A percentile compares a stretch with the other conserved stretches of the same genome.
phyloP scores from a whole-genome alignment of 192 early-diverging fungal species.

The Coemansia reversa region DNA sequence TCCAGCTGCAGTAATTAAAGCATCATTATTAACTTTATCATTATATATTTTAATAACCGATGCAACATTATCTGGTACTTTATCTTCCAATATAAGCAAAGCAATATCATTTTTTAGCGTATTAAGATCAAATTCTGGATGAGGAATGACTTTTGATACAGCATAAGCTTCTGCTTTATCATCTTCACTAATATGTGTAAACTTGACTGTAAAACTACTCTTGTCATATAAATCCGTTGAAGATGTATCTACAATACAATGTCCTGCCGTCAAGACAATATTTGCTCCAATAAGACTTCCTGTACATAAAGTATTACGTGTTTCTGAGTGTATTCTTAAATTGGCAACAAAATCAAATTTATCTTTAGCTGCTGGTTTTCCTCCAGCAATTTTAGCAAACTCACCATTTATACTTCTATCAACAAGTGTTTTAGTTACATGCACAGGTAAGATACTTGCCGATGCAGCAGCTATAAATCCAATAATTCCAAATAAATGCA shows the following conservation, averaged over 20 bases:
- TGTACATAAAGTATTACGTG: constrained; percentile 24
- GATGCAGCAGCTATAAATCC: not conserved
- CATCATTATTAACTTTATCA: not conserved
- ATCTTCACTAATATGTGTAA: not conserved
- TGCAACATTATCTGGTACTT: constrained; percentile 18
- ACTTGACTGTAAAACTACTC: not conserved
- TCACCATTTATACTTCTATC: not conserved
- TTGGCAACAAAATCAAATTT: constrained; percentile 27
- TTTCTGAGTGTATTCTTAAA: not conserved
- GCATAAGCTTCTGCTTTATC: constrained; percentile 9
- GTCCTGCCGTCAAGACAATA: constrained; percentile 47
- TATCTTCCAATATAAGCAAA: constrained; percentile 23
- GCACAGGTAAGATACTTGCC: not conserved
- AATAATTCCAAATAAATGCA: not conserved
- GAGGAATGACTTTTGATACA: constrained; percentile 11
- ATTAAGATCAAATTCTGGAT: constrained; percentile 12
- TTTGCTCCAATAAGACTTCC: constrained; percentile 47
- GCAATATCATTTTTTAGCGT: constrained; percentile 36
- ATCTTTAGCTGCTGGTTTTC: constrained; percentile 8
- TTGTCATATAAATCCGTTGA: not conserved
- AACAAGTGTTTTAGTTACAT: not conserved
- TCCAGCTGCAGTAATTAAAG: constrained; percentile 22
- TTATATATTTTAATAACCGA: constrained; percentile 17
- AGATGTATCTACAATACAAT: constrained; percentile 23
- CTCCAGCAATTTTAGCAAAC: constrained; percentile 28